Percentiles rank a stretch among this genome's conserved stretches.
phyloP scores from a whole-genome alignment of 2,329 filamentous ascomycete species.

The Knufia fluminis region DNA sequence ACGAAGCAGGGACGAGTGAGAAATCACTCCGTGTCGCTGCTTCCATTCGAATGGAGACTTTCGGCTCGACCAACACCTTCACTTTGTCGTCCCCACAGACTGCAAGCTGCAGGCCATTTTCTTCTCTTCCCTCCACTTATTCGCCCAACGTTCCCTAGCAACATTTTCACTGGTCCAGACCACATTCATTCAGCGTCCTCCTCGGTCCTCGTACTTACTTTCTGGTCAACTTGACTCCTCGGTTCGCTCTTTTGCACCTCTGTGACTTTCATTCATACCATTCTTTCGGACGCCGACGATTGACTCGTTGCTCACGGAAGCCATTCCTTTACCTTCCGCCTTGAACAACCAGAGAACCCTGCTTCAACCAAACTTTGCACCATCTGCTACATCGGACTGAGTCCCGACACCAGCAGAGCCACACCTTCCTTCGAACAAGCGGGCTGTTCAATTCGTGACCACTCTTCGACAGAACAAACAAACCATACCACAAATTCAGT shows the following conservation, averaged over 20 bases:
- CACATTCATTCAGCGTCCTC: not conserved
- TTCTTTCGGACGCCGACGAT: constrained; percentile 1
- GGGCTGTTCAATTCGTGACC: not conserved
- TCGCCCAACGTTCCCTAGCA: not conserved
- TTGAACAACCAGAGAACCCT: not conserved
- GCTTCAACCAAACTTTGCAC: not conserved
- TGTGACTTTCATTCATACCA: not conserved
- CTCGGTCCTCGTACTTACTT: too few species aligned
- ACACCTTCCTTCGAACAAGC: not conserved
- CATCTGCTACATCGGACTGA: constrained; percentile 3
- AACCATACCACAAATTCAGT: not conserved
- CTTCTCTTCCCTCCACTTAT: not conserved
- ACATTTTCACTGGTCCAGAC: not conserved
- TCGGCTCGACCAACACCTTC: not conserved
- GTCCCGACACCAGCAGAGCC: not conserved
- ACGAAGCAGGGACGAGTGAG: not conserved
- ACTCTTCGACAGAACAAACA: not conserved
- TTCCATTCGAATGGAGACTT: not conserved
- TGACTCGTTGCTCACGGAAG: constrained; percentile 4
- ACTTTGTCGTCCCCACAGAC: not conserved
- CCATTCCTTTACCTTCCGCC: constrained; percentile 1
- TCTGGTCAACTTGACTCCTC: not conserved
- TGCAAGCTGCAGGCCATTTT: not conserved
- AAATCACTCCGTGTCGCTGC: not conserved
- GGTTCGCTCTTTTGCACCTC: not conserved